A percentile compares a stretch with the other conserved stretches of the same genome.
Conservation (phyloP, 2,329 filamentous ascomycete species). For the Mycogone perniciosa region DNA sequence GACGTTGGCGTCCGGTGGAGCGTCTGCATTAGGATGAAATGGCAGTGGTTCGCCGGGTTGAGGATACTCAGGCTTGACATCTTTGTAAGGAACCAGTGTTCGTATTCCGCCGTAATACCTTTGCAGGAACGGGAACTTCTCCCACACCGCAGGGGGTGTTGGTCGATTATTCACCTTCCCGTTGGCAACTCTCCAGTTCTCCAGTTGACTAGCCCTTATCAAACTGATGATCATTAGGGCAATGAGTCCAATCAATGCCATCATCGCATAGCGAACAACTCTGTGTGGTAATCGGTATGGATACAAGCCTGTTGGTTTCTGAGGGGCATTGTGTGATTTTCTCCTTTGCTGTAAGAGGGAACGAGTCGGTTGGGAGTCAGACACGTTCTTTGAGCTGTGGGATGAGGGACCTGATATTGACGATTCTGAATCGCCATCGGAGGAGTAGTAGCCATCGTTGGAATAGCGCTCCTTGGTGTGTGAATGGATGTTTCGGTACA, state of each 20-base stretch:
- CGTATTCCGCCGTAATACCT: conserved; percentile 87
- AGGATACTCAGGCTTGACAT: conserved; percentile 80
- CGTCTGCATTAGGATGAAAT: conserved; percentile 12
- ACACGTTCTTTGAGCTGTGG: conserved; percentile 50
- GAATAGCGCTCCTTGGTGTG: conserved; percentile 46
- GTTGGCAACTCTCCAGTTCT: conserved; percentile 57
- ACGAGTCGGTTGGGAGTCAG: conserved; percentile 37
- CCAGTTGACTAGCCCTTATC: conserved; percentile 64
- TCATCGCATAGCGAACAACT: conserved; percentile 71
- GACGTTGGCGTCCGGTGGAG: conserved; percentile 7
- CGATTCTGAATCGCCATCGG: conserved; percentile 39
- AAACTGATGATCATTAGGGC: conserved; percentile 72
- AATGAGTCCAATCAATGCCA: conserved; percentile 62
- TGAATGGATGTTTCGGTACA: conserved; percentile 41
- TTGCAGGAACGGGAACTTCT: conserved; percentile 76
- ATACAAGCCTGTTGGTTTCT: conserved; percentile 18
- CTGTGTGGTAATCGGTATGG: conserved; percentile 63
- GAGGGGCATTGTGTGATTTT: conserved; percentile 17
- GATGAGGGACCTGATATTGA: conserved; percentile 39
- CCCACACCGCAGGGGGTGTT: conserved; percentile 66
- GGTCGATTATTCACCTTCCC: conserved; percentile 39
- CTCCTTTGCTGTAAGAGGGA: conserved; percentile 40
- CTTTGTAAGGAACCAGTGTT: conserved; percentile 55
- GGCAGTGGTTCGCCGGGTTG: conserved; percentile 48
- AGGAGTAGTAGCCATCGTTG: conserved; percentile 43